Percentiles rank a stretch among this genome's conserved stretches.
Conservation (phyloP, 2,329 filamentous ascomycete genomes). For the Dryadomyces quercus-mongolicae region DNA sequence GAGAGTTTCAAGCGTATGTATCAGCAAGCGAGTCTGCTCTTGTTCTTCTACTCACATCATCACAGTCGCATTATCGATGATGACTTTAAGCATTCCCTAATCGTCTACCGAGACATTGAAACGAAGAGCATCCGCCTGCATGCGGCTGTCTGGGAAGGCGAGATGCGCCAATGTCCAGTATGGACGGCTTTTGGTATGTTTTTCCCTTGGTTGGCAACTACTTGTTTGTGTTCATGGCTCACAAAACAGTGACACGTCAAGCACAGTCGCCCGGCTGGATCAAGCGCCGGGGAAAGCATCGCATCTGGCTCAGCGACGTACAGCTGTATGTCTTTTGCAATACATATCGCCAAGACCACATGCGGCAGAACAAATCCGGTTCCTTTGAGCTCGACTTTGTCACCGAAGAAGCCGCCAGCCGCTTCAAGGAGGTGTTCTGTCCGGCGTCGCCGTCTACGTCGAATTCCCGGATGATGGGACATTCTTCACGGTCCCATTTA, state of each 20-base stretch:
- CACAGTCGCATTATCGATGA: slow-evolving; percentile 46
- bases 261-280: slow-evolving; percentile 37
- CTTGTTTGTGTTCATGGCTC: background rate
- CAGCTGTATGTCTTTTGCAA: slow-evolving; percentile 47
- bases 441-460: slow-evolving; percentile 4
- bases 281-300: slow-evolving; percentile 30
- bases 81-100: slow-evolving; percentile 37
- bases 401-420: slow-evolving; percentile 25
- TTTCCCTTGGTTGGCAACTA: background rate
- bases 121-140: slow-evolving; percentile 41
- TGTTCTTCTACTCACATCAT: background rate
- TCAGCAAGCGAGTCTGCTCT: background rate
- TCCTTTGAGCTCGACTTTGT: slow-evolving; percentile 40
- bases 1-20: slow-evolving; percentile 44
- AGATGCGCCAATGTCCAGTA: slow-evolving; percentile 41
- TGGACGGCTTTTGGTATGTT: slow-evolving; percentile 51
- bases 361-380: slow-evolving; percentile 34
- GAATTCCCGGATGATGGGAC: background rate
- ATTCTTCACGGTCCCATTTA: background rate
- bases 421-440: slow-evolving; percentile 30
- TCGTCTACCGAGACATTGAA: slow-evolving; percentile 38
- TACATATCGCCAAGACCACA: slow-evolving; percentile 39
- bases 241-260: slow-evolving; percentile 37
- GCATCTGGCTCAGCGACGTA: slow-evolving; percentile 40
- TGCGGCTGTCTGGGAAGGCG: slow-evolving; percentile 42